These are phyloP conservation scores for Leccinum sublutescens DNA, from an alignment of 768 basidiomycete genomes.

Conservation along the genomic window DNA sequence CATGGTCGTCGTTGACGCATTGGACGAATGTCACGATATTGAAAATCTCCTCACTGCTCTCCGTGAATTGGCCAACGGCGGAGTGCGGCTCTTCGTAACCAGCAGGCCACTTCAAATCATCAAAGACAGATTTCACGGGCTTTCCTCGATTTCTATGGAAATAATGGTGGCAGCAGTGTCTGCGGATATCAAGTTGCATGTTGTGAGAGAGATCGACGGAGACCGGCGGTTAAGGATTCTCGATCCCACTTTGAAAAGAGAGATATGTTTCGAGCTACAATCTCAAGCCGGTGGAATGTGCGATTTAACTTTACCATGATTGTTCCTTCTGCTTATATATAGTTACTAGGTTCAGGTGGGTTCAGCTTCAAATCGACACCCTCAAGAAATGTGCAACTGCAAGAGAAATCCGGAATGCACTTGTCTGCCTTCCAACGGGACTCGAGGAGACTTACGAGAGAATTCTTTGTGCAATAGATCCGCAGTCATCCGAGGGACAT, in stretches of 20 bases:
- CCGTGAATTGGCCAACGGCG: not conserved
- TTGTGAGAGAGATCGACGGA: slow-evolving; percentile 3
- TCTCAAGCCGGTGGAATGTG: slow-evolving; percentile 12
- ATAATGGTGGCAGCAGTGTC: not conserved
- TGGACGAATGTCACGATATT: slow-evolving; percentile 16
- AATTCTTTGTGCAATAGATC: slow-evolving; percentile 10
- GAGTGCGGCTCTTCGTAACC: slow-evolving; percentile 13
- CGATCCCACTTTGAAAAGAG: not conserved
- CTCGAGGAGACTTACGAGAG: slow-evolving; percentile 21
- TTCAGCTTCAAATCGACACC: slow-evolving; percentile 16
- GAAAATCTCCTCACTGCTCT: slow-evolving; percentile 7
- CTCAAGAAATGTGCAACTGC: slow-evolving; percentile 5
- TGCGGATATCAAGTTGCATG: slow-evolving; percentile 10
- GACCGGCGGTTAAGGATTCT: slow-evolving; percentile 5
- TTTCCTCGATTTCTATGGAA: slow-evolving; percentile 12
- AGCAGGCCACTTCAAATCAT: slow-evolving; percentile 13
- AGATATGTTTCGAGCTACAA: slow-evolving; percentile 1
- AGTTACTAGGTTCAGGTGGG: slow-evolving; percentile 19
- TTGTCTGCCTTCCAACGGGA: slow-evolving; percentile 10
- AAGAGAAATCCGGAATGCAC: slow-evolving; percentile 2
- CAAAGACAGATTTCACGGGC: not conserved
- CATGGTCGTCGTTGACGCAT: slow-evolving; percentile 15
- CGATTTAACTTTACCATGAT: not conserved
- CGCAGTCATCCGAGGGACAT: not conserved
- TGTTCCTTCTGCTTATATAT: not conserved